Percentiles rank a stretch among this genome's conserved stretches.
Conservation (phyloP, 768 basidiomycete species). For the Trametes maxima region DNA sequence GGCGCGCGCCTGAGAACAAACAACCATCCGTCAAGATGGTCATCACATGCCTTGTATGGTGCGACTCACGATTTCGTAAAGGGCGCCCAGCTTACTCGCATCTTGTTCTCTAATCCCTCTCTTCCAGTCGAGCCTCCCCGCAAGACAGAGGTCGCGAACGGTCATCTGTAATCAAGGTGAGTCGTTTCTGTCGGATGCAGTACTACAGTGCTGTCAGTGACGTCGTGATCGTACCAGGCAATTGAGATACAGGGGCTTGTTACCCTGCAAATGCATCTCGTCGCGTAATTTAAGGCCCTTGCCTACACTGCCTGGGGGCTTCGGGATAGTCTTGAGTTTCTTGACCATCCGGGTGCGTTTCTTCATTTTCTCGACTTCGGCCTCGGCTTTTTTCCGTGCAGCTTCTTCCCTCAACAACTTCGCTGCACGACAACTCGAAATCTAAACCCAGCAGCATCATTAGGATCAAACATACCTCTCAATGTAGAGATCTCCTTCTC, state of each 20-base stretch:
- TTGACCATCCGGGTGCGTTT: not conserved
- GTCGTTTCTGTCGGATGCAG: not conserved
- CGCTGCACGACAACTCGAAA: not conserved
- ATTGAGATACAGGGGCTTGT: not conserved
- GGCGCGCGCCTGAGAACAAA: not conserved
- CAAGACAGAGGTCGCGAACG: not conserved
- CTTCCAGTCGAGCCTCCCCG: not conserved
- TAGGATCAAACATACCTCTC: not conserved
- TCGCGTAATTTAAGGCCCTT: not conserved
- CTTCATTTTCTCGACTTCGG: not conserved
- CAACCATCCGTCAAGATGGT: not conserved
- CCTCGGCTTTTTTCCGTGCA: not conserved
- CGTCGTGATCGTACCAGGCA: not conserved
- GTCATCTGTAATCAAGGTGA: not conserved
- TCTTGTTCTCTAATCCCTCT: not conserved
- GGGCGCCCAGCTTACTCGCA: not conserved
- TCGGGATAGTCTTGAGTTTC: not conserved
- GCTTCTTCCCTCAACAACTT: not conserved
- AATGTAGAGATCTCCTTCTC: not conserved
- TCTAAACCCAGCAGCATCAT: not conserved
- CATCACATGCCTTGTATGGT: not conserved
- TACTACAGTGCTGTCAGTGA: not conserved
- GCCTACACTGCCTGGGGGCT: not conserved
- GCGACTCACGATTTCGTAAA: not conserved
- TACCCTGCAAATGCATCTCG: not conserved